Evolutionary conservation across 140 eudicot species (phyloP).

Genomic region (Erigeron philadelphicus): DNA sequence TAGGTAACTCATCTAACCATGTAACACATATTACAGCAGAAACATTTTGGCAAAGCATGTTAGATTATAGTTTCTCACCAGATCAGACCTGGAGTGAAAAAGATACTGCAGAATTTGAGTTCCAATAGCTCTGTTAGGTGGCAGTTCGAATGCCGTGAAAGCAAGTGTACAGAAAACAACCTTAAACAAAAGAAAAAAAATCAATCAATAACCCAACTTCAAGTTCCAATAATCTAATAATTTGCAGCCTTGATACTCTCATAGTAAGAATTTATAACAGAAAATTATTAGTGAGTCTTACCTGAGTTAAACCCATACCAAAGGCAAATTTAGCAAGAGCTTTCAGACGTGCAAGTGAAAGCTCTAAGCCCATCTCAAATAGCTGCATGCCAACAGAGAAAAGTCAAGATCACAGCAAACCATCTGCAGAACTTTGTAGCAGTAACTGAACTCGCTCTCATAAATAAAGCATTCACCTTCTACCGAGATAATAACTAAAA

Average conservation of each 20-base stretch:
- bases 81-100: conserved; percentile 85
- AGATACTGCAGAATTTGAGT: conserved; percentile 78
- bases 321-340: conserved; percentile 96
- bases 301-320: conserved; percentile 94
- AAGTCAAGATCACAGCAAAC: conserved; percentile 15
- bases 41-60: background rate
- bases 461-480: background rate
- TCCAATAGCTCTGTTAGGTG: conserved; percentile 93
- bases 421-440: background rate
- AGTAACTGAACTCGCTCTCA: background rate
- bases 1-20: background rate
- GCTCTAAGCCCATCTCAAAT: conserved; percentile 98
- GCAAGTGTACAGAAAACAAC: conserved; percentile 86
- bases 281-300: conserved; percentile 10
- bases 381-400: conserved; percentile 47
- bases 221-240: background rate
- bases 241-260: background rate
- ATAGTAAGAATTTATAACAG: background rate
- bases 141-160: conserved; percentile 96
- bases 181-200: conserved; percentile 35
- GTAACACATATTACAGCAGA: background rate
- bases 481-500: background rate
- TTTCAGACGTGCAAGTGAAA: conserved; percentile 81
- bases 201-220: background rate
- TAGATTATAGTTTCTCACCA: conserved; percentile 46